Percentiles rank a stretch among this genome's conserved stretches.
Evolutionary conservation across 2,329 filamentous ascomycete species (phyloP).

Genomic region (Pseudomassariella vexata): DNA sequence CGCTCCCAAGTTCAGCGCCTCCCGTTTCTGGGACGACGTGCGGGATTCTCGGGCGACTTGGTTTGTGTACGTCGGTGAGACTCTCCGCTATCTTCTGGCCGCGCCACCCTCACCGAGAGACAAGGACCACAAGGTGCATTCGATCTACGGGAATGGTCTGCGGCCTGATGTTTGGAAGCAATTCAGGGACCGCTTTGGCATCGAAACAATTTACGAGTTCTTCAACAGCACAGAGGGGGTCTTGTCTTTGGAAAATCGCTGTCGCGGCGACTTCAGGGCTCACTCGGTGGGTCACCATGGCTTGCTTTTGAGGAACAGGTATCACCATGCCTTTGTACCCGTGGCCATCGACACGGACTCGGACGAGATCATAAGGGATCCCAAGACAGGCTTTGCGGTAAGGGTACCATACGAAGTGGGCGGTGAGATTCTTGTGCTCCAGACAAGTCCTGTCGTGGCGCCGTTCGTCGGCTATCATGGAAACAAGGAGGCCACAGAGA

Average conservation of each 20-base stretch:
- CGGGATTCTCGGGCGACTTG: slow-evolving; percentile 61
- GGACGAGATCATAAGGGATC: slow-evolving; percentile 60
- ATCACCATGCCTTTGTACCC: slow-evolving; percentile 54
- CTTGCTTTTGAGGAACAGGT: slow-evolving; percentile 45
- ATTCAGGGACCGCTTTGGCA: slow-evolving; percentile 59
- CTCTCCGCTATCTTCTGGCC: slow-evolving; percentile 66
- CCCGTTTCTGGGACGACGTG: slow-evolving; percentile 67
- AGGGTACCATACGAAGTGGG: slow-evolving; percentile 60
- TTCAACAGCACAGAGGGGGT: slow-evolving; percentile 74
- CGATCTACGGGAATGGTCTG: slow-evolving; percentile 62
- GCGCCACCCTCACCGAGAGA: slow-evolving; percentile 59
- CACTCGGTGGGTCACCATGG: slow-evolving; percentile 69
- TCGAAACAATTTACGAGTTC: slow-evolving; percentile 63
- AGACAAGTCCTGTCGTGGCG: slow-evolving; percentile 45
- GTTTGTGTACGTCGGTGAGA: slow-evolving; percentile 76
- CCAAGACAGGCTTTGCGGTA: slow-evolving; percentile 60
- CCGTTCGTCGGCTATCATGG: slow-evolving; percentile 63
- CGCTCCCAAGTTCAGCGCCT: slow-evolving; percentile 61
- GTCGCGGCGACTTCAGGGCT: slow-evolving; percentile 55
- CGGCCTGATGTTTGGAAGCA: slow-evolving; percentile 63
- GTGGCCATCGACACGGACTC: slow-evolving; percentile 65
- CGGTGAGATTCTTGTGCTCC: slow-evolving; percentile 67
- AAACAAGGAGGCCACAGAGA: slow-evolving; percentile 60
- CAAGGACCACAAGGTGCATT: slow-evolving; percentile 49
- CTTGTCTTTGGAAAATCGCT: slow-evolving; percentile 54